Conservation (phyloP, 495 filamentous ascomycete genomes). For the Penicillium longicatenatum region DNA sequence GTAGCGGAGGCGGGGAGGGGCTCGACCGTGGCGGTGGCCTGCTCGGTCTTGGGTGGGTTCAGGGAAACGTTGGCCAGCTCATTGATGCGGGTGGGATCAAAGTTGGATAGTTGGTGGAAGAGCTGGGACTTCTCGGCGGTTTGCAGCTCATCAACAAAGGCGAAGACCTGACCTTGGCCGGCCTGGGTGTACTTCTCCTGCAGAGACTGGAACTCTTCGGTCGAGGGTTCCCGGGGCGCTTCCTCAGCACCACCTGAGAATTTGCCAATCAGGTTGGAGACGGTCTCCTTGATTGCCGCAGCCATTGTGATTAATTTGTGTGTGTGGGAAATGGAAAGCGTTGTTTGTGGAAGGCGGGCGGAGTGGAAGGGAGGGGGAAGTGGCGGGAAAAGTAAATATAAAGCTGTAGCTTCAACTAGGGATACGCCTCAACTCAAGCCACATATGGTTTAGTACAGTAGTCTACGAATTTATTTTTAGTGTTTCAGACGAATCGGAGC, state of each 20-base stretch:
- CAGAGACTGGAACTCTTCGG: conserved; percentile 72
- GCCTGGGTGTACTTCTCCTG: conserved; percentile 76
- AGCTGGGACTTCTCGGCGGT: conserved; percentile 72
- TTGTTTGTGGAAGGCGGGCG: neutral
- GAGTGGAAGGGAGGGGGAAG: conserved; percentile 1
- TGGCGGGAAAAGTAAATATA: conserved; percentile 27
- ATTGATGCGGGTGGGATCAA: conserved; percentile 84
- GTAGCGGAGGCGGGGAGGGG: conserved; percentile 87
- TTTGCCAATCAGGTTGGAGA: conserved; percentile 63
- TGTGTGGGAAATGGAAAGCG: conserved; percentile 3
- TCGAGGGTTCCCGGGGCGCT: conserved; percentile 64
- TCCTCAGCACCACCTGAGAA: conserved; percentile 48
- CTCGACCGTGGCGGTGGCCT: conserved; percentile 65
- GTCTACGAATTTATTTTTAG: conserved; percentile 29
- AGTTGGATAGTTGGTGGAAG: conserved; percentile 75
- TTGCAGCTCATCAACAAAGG: conserved; percentile 81
- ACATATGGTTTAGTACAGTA: conserved; percentile 5
- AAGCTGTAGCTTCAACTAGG: conserved; percentile 27
- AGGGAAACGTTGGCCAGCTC: conserved; percentile 78
- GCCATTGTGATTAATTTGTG: conserved; percentile 34
- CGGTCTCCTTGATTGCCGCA: conserved; percentile 45
- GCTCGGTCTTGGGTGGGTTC: conserved; percentile 63
- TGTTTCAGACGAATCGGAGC: conserved; percentile 15
- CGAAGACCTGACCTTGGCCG: conserved; percentile 86
- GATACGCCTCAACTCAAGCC: neutral